phyloP scores from a whole-genome alignment of 2,329 filamentous ascomycete genomes.

The Colletotrichum navitas region DNA sequence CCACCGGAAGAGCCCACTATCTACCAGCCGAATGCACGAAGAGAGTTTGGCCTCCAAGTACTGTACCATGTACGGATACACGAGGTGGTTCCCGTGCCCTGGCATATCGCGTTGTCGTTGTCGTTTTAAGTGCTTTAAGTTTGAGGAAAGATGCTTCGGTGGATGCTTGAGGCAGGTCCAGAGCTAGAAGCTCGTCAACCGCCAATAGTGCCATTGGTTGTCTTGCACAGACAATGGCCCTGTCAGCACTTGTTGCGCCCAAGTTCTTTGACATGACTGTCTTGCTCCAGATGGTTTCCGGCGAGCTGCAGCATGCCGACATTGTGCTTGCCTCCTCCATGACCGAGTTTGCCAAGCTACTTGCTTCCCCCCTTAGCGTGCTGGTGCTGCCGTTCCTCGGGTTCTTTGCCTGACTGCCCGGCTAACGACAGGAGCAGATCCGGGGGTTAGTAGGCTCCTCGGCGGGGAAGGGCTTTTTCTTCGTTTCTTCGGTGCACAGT shows the following conservation, averaged over 20 bases:
- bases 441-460: slow-evolving; percentile 30
- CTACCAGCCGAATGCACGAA: neutral
- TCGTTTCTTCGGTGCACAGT: neutral
- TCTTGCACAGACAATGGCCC: slow-evolving; percentile 8
- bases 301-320: slow-evolving; percentile 25
- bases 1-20: neutral
- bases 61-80: neutral
- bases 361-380: neutral
- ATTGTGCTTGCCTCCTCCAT: slow-evolving; percentile 7
- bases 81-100: neutral
- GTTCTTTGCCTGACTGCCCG: slow-evolving; percentile 9
- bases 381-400: neutral
- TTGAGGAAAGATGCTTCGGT: slow-evolving; percentile 5
- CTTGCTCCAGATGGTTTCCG: slow-evolving; percentile 7
- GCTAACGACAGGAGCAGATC: slow-evolving; percentile 38
- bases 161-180: neutral
- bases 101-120: neutral
- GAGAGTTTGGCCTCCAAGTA: neutral
- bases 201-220: neutral
- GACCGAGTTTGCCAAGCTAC: neutral
- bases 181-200: slow-evolving; percentile 12
- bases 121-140: neutral
- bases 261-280: too few relatives aligned
- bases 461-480: neutral
- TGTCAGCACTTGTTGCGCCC: neutral